These are phyloP conservation scores for Talaromyces proteolyticus DNA, from an alignment of 495 filamentous ascomycete genomes.

Conservation along the genomic window DNA sequence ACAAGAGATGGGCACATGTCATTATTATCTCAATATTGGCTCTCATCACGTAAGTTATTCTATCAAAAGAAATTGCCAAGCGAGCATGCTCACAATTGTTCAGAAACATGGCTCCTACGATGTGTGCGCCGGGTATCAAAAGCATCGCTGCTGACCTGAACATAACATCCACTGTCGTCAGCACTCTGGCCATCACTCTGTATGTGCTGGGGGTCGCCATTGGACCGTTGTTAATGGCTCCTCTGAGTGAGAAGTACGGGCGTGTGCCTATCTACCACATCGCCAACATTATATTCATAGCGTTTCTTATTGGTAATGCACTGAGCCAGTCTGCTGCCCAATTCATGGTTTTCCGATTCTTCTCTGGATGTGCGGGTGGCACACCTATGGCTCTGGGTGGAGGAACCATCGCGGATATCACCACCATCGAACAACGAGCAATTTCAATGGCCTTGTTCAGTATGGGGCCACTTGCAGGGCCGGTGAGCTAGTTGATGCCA, in stretches of 20 bases:
- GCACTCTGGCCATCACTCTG: conserved; percentile 24
- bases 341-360: conserved; percentile 35
- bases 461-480: conserved; percentile 26
- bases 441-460: conserved; percentile 30
- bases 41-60: conserved; percentile 12
- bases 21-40: conserved; percentile 12
- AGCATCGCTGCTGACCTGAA: conserved; percentile 9
- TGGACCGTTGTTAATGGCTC: conserved; percentile 32
- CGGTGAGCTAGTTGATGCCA: no score
- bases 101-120: conserved; percentile 23
- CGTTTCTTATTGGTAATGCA: conserved; percentile 39
- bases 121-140: conserved; percentile 19
- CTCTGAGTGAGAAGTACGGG: conserved; percentile 35
- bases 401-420: conserved; percentile 37
- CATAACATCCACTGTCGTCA: conserved; percentile 10
- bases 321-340: conserved; percentile 31
- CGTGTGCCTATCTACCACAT: conserved; percentile 29
- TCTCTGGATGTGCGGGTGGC: conserved; percentile 30
- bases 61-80: no score
- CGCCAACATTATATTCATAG: conserved; percentile 39
- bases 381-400: conserved; percentile 32
- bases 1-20: conserved; percentile 19
- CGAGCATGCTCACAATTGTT: not conserved
- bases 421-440: conserved; percentile 21
- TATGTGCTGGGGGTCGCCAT: conserved; percentile 30